Conservation (phyloP, 2,329 filamentous ascomycete species). For the Gaeumannomyces sp. region DNA sequence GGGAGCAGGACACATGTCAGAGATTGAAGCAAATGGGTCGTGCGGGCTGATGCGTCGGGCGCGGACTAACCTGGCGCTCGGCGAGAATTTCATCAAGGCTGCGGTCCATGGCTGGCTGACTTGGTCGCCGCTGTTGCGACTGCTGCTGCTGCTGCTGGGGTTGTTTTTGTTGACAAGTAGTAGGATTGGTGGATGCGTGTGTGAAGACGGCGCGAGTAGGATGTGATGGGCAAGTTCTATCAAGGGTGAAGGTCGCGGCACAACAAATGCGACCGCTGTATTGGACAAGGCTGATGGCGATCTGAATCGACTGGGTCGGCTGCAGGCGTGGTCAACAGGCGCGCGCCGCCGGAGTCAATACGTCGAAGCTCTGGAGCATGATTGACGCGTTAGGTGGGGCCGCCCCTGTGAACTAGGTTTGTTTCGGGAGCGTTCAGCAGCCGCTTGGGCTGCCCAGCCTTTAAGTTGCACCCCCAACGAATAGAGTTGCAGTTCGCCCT, state of each 20-base stretch:
- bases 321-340: too few relatives aligned
- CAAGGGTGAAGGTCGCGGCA: neutral
- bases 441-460: neutral
- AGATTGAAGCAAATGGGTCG: slow-evolving; percentile 2
- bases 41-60: slow-evolving; percentile 11
- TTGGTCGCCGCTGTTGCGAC: neutral
- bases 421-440: neutral
- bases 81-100: slow-evolving; percentile 53
- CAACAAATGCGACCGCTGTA: neutral
- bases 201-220: neutral
- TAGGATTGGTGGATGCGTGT: neutral
- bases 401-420: neutral
- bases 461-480: neutral
- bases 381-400: neutral
- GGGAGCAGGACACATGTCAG: neutral
- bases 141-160: neutral
- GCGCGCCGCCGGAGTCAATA: neutral
- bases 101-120: slow-evolving; percentile 35
- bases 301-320: neutral
- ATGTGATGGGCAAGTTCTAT: neutral
- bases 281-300: neutral
- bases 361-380: neutral
- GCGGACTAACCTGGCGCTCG: slow-evolving; percentile 29
- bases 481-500: neutral
- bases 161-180: neutral